Evolutionary conservation across 129 eudicot genomes (phyloP), one percentile per base, ranked within the genome.

Genomic region (Scalesia atractyloides): DNA sequence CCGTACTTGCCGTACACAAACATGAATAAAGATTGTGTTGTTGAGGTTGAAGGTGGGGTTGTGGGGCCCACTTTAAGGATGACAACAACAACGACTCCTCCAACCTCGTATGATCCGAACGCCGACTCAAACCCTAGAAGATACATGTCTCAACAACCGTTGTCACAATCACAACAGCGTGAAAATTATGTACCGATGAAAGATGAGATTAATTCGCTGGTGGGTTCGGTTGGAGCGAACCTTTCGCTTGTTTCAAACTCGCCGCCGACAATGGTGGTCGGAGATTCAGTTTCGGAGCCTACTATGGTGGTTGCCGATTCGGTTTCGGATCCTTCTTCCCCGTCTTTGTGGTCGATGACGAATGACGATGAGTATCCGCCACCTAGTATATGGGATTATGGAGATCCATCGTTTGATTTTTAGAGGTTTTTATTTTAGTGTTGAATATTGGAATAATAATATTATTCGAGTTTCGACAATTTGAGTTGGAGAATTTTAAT

Each of bases 321-420:
- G 2, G 46, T 7, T 39, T 8, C 34, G 3, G 77, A 67, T 9
- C 81, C 81, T 1, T 74, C 67, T 0, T 84, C 89, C 11, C 85
- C 91, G 3, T 53, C 82, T 19, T 59, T 79, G 44, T 86, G 91
- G 91, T 76, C 82, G 47, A 9, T 79, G 69, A 72, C 68, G 13
- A 67, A 84, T 58, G 89, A 86, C 20, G 92, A 89, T 47, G 87
- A 84, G 69, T 84, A 89, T 22, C 83, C 85, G 3, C 76, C 81
- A 19, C 74, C 86, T 8, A 76, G 84, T 46, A 73, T 89, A 19
- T 89, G 96, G 96, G 96, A 89, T 49, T 86, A 86, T 44, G 89
- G 86, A 13, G 87, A 86, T 82, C 91, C 94, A 7, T 88, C 84
- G 3, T 87, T 87, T 70, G 93, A 84, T 74, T 86, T 78, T 81